Conservation (phyloP, 768 basidiomycete species). For the Clitopilus hobsonii region DNA sequence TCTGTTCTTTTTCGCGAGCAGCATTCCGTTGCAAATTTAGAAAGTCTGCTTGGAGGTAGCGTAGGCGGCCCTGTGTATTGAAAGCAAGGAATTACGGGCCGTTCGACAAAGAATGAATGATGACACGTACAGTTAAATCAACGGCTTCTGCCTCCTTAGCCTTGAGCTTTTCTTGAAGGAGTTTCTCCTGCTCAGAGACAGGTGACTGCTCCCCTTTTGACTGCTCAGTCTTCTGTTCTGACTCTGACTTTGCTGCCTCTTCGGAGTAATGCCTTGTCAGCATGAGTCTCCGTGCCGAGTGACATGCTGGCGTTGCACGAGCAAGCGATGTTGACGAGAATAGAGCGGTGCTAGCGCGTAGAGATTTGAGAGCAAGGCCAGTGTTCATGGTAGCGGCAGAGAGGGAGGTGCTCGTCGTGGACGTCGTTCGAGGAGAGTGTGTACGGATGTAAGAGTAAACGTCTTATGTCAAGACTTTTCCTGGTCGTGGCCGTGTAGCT, state of each 20-base stretch:
- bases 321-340: constrained; percentile 44
- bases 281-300: constrained; percentile 13
- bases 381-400: neutral
- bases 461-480: neutral
- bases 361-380: neutral
- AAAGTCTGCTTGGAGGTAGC: constrained; percentile 93
- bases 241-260: constrained; percentile 33
- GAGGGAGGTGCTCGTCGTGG: neutral
- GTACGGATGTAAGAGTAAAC: neutral
- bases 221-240: constrained; percentile 19
- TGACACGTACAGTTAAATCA: constrained; percentile 71
- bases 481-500: neutral
- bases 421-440: neutral
- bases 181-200: constrained; percentile 20
- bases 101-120: neutral
- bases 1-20: constrained; percentile 86
- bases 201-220: constrained; percentile 19
- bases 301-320: constrained; percentile 26
- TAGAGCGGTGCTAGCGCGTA: constrained; percentile 35
- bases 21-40: constrained; percentile 91
- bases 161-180: constrained; percentile 49
- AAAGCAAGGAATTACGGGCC: constrained; percentile 1
- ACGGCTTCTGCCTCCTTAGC: constrained; percentile 76
- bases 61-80: constrained; percentile 67
- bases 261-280: constrained; percentile 20